Base-by-base conservation (phyloP, 2,329 filamentous ascomycete species). In the Fusarium albosuccineum region DNA sequence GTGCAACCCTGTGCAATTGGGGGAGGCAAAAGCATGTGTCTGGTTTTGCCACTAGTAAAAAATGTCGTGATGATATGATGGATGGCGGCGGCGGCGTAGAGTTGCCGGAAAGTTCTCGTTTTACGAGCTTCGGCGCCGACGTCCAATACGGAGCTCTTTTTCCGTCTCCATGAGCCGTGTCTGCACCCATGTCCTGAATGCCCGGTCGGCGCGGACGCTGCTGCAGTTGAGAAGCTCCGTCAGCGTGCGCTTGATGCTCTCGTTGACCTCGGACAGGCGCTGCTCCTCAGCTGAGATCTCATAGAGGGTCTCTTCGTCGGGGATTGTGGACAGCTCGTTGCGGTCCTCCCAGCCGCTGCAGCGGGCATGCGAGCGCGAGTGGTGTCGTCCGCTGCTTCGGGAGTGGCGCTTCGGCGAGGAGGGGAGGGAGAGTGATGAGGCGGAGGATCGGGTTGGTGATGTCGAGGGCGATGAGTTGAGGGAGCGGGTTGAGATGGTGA, bases 221-320 rank as follows among this genome's bases (percentile, higher is more conserved):
- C 86, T 83, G 76, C 85, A 88, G 77, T 89, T 89, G 70, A 89
- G 82, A 13, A 89, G 82, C 74, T 88, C 86, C 6, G 86, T 89
- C 68, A 89, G 73, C 3, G 86, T 84, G 33, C 86, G 82, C 78
- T 89, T 89, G 78, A 89, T 86, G 69, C 84, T 82, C 76, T 88
- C 86, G 75, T 87, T 87, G 75, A 88, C 83, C 64, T 84, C 81
- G 51, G 80, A 86, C 10, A 88, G 80, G 62, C 82, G 84, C 66
- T 83, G 81, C 73, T 87, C 85, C 71, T 86, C 84, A 16, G 78
- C 78, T 1, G 82, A 84, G 66, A 87, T 82, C 70, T 84, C 82
- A 62, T 78, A 78, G 22, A 85, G 73, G 7, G 82, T 81, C 54
- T 82, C 78, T 70, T 84, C 83, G 70, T 86, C 83, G 22, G 80